Percentiles rank a stretch among this genome's conserved stretches.
Conservation (phyloP, 139 green algal species). For the Chlamydomonas sp. region DNA sequence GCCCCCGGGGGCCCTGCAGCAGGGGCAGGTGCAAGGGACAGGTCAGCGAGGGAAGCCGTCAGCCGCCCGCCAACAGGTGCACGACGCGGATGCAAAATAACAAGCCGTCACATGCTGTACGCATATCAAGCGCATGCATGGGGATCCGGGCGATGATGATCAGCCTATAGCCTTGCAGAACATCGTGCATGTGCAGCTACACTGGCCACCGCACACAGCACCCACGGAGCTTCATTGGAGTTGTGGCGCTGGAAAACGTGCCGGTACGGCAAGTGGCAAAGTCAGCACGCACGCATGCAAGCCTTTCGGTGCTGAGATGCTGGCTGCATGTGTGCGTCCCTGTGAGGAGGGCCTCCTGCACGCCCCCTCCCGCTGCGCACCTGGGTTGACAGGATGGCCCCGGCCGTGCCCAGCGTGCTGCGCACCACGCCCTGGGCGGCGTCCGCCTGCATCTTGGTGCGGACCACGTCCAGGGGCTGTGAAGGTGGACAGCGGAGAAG, state of each 20-base stretch:
- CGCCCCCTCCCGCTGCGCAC: slow-evolving; percentile 18
- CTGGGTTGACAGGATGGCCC: slow-evolving; percentile 16
- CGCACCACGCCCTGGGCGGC: slow-evolving; percentile 46
- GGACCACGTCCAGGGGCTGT: slow-evolving; percentile 89
- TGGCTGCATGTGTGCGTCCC: background rate
- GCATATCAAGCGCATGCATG: too few relatives aligned
- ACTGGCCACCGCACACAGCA: too few relatives aligned
- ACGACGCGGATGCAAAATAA: background rate
- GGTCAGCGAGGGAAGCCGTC: background rate
- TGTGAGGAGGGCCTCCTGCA: too few relatives aligned
- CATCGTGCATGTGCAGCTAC: too few relatives aligned
- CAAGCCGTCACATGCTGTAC: too few relatives aligned
- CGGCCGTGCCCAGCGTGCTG: background rate
- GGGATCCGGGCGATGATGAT: too few relatives aligned
- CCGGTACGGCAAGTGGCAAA: too few relatives aligned
- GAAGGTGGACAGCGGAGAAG: background rate
- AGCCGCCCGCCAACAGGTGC: background rate
- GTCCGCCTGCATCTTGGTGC: slow-evolving; percentile 90
- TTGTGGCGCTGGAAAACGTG: too few relatives aligned
- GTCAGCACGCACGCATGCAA: too few relatives aligned
- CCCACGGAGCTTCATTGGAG: too few relatives aligned
- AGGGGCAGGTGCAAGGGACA: background rate
- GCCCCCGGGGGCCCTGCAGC: slow-evolving; percentile 49
- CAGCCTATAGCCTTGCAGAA: too few relatives aligned
- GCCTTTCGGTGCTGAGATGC: background rate